Conservation (phyloP, 306 rosid species). For the Casuarina equisetifolia region DNA sequence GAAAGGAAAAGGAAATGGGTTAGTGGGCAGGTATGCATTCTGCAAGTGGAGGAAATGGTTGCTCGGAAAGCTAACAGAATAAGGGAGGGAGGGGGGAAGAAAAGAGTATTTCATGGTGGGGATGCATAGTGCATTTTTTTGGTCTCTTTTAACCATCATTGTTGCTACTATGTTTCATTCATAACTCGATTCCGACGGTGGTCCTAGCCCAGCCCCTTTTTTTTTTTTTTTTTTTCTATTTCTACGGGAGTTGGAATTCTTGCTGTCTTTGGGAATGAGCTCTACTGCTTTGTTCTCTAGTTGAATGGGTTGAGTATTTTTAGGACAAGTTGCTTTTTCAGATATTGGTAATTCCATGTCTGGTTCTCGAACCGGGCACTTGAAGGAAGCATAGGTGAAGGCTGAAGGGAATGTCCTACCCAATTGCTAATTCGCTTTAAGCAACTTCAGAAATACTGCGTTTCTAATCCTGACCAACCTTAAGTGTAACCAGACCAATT, state of each 20-base stretch:
- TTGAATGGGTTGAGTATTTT: background rate
- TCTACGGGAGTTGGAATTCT: background rate
- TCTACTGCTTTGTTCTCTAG: no score
- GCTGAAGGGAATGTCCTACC: background rate
- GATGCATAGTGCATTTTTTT: no score
- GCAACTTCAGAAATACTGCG: background rate
- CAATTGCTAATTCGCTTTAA: background rate
- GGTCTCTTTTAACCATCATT: background rate
- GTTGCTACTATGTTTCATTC: background rate
- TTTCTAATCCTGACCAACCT: background rate
- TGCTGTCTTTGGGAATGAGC: background rate
- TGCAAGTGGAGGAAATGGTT: background rate
- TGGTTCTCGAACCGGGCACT: background rate
- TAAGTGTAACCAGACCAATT: background rate
- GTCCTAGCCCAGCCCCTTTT: background rate
- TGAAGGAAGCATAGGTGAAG: constrained; percentile 1
- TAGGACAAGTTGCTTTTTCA: background rate
- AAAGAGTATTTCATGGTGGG: background rate
- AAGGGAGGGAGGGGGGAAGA: background rate
- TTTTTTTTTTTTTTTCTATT: background rate
- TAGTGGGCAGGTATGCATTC: background rate
- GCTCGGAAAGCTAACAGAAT: background rate
- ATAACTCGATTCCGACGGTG: background rate
- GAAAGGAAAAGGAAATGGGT: background rate
- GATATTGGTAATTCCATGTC: background rate